A percentile compares a stretch with the other conserved stretches of the same genome.
Evolutionary conservation across 2,329 filamentous ascomycete species (phyloP).

Genomic region (Fusarium albidum): DNA sequence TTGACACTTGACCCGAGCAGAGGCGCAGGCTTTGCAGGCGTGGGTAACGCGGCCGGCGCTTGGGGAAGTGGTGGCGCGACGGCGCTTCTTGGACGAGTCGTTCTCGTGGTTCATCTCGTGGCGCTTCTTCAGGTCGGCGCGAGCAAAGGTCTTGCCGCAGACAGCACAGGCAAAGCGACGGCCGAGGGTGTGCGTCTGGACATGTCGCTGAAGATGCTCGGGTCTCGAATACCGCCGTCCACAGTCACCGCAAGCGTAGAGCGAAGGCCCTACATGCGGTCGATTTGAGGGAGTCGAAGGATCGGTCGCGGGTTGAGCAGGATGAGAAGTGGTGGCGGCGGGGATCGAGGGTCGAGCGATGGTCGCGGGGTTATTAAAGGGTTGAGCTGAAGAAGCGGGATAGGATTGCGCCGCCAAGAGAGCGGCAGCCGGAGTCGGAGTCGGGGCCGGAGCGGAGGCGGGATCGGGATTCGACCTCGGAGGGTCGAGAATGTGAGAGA

Average conservation of each 20-base stretch:
- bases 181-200: slow-evolving; percentile 59
- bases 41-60: slow-evolving; percentile 60
- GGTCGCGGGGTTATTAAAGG: slow-evolving; percentile 14
- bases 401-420: slow-evolving; percentile 27
- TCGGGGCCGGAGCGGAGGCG: slow-evolving; percentile 10
- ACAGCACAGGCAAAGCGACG: slow-evolving; percentile 59
- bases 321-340: slow-evolving; percentile 4
- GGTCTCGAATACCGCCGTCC: slow-evolving; percentile 60
- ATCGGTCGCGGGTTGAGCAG: slow-evolving; percentile 5
- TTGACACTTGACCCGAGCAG: slow-evolving; percentile 63
- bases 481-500: slow-evolving; percentile 43
- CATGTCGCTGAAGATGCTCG: slow-evolving; percentile 62
- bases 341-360: slow-evolving; percentile 8
- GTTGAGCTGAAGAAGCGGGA: slow-evolving; percentile 18
- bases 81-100: slow-evolving; percentile 56
- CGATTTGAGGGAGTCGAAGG: slow-evolving; percentile 13
- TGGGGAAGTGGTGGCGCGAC: slow-evolving; percentile 54
- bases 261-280: slow-evolving; percentile 43
- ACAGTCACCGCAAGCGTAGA: slow-evolving; percentile 62
- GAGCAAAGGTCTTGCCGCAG: slow-evolving; percentile 62
- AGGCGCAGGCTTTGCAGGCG: slow-evolving; percentile 60
- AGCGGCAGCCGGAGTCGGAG: slow-evolving; percentile 18
- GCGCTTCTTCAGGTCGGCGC: slow-evolving; percentile 62
- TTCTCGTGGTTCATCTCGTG: slow-evolving; percentile 61
- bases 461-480: slow-evolving; percentile 32